Evolutionary conservation across 192 early-diverging fungal species (phyloP), one percentile per base, ranked within the genome.

Genomic region (Bifiguratus adelaidae): DNA sequence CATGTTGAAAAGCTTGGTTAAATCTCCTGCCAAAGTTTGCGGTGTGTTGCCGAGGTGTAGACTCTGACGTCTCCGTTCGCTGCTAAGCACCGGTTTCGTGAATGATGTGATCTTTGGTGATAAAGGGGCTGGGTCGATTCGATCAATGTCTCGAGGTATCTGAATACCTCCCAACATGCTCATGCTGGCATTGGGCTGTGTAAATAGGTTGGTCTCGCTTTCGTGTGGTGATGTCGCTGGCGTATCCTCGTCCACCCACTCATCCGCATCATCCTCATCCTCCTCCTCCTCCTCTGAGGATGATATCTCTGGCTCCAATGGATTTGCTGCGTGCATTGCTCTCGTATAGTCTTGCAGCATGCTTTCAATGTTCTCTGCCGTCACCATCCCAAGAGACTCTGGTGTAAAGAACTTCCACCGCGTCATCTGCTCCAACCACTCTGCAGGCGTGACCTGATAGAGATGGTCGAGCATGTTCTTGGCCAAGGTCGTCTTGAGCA

Each of bases 1-100:
- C 62, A 65, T 65, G 36, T 65, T 56, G 48, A 65, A 65, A 7
- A 65, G 30, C 21, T 43, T 55, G 50, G 58, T 59, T 12, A 65
- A 38, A 37, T 65, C 62, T 11, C 43, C 44, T 3, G 62, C 62
- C 3, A 65, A 30, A 23, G 52, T 44, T 26, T 65, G 62, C 9
- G 62, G 48, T 11, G 48, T 44, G 13, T 35, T 40, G 36, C 41
- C 36, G 2, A 56, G 58, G 1, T 52, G 37, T 13, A 55, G 6
- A 2, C 52, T 50, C 9, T 45, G 44, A n/a, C 58, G 55, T 35
- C 55, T 63, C 18, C 54, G 51, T 52, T 50, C 53, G 28, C 62
- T 55, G n/a, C 53, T 30, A 12, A 52, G 47, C 40, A 50, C 52
- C 41, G 35, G 40, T 26, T 33, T 52, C 4, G 19, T 35, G 24